Conservation (phyloP, 371 early-diverging fungal genomes). For the Massospora cicadina region DNA sequence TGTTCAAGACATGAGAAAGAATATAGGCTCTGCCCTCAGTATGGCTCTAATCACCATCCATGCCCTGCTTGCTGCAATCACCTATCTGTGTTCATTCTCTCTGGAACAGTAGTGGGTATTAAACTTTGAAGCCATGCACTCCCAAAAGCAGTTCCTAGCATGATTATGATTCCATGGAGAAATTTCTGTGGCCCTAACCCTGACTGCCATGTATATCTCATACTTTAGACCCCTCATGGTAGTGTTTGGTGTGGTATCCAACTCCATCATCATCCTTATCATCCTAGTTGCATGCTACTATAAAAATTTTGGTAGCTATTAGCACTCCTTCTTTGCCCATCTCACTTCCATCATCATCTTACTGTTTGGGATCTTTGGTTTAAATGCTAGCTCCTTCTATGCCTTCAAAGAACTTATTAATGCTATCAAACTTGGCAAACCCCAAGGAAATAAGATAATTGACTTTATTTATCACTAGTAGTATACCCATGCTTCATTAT, state of each 20-base stretch:
- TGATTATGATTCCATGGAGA: conserved; percentile 37
- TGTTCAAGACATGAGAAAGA: conserved; percentile 50
- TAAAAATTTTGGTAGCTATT: conserved; percentile 41
- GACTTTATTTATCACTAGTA: no score
- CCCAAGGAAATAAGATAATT: no score
- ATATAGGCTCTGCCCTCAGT: conserved; percentile 36
- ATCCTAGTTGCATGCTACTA: conserved; percentile 63
- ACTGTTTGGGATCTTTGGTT: no score
- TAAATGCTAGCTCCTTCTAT: no score
- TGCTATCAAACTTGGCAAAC: no score
- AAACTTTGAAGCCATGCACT: neutral
- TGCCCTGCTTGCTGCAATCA: conserved; percentile 62
- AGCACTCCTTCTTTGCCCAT: neutral
- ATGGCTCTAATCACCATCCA: conserved; percentile 63
- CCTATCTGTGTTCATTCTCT: conserved; percentile 51
- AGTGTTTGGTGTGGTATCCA: conserved; percentile 59
- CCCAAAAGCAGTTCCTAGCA: conserved; percentile 26
- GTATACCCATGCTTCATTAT: no score
- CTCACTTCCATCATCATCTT: no score
- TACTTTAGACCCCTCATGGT: conserved; percentile 67
- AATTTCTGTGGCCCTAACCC: conserved; percentile 25
- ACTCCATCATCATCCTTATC: conserved; percentile 58
- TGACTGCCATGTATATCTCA: conserved; percentile 51
- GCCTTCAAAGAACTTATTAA: no score
- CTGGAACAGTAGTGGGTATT: conserved; percentile 4